Evolutionary conservation across 768 basidiomycete species (phyloP), one percentile per base, ranked within the genome.

Genomic region (Pleurotus sapidus): DNA sequence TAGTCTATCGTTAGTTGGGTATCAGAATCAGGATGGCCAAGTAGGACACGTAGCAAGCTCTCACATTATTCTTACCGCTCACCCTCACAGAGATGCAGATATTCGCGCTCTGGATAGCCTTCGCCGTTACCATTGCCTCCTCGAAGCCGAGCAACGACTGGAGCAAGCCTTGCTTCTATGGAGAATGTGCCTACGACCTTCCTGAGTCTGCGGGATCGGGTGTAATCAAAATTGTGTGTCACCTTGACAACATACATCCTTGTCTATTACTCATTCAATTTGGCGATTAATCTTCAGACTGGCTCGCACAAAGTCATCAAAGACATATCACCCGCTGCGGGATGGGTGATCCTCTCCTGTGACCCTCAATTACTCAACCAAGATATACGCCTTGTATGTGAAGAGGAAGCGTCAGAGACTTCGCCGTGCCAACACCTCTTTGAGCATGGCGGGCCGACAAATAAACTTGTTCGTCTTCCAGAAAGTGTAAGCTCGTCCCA

Each of bases 331-430:
- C 51, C 51, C 15, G 51, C 51, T 4, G 51, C 51, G 23, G 51
- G 51, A 4, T 54, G 51, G 51, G 20, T 42, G 3, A 54, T 54
- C 20, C 38, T 54, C 14, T 54, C 51, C 18, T 54, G 51, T 14
- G 51, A 54, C 3, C 51, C 51, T 12, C 17, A 54, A 1, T 42
- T 17, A 11, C 39, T 54, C 17, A n/a, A 2, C 0, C 51, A 54
- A n/a, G 51, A 54, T 11, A 54, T 54, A 12, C 51, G 24, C 42
- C 51, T 54, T n/a, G 51, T 54, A 15, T 54, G 51, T 23, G 51
- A 54, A 23, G 20, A 54, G 0, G 39, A 54, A 1, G n/a, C 39
- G 15, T 9, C n/a, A 3, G 51, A 12, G 20, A 39, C 0, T 38
- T 54, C 51, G n/a, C 39, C 51, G 5, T 54, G 51, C n/a, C 39